Conservation (phyloP, 768 basidiomycete species). For the Trametes cubensis region DNA sequence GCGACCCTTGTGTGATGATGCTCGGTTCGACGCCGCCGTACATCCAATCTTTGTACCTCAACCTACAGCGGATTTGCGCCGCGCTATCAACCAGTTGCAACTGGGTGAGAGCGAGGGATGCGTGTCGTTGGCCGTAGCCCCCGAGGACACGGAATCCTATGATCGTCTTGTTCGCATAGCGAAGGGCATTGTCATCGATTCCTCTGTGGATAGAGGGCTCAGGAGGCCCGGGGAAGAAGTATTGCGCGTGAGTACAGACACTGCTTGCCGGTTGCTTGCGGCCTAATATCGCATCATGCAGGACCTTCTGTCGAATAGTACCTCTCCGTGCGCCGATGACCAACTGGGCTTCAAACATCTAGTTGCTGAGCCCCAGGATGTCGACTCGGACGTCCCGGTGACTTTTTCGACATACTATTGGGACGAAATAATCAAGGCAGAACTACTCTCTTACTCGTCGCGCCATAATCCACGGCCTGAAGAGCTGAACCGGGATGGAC, state of each 20-base stretch:
- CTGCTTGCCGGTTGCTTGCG: neutral
- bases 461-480: neutral
- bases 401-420: constrained; percentile 20
- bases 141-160: neutral
- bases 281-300: neutral
- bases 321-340: constrained; percentile 17
- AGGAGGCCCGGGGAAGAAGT: constrained; percentile 10
- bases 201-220: constrained; percentile 15
- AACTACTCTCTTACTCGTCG: constrained; percentile 7
- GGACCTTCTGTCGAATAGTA: constrained; percentile 19
- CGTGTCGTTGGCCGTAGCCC: neutral
- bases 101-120: neutral
- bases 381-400: constrained; percentile 12
- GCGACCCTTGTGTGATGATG: neutral
- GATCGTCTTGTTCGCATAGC: constrained; percentile 5
- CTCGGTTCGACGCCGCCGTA: neutral
- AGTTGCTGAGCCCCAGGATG: constrained; percentile 1
- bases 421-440: constrained; percentile 15
- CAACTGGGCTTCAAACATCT: constrained; percentile 26
- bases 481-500: neutral
- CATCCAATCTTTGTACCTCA: neutral
- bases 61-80: constrained; percentile 16
- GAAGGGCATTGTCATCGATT: neutral
- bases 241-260: constrained; percentile 3
- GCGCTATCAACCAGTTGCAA: constrained; percentile 22